A percentile compares a stretch with the other conserved stretches of the same genome.
phyloP scores from a whole-genome alignment of 352 stramenopile species.

The Globisporangium sylvaticum region DNA sequence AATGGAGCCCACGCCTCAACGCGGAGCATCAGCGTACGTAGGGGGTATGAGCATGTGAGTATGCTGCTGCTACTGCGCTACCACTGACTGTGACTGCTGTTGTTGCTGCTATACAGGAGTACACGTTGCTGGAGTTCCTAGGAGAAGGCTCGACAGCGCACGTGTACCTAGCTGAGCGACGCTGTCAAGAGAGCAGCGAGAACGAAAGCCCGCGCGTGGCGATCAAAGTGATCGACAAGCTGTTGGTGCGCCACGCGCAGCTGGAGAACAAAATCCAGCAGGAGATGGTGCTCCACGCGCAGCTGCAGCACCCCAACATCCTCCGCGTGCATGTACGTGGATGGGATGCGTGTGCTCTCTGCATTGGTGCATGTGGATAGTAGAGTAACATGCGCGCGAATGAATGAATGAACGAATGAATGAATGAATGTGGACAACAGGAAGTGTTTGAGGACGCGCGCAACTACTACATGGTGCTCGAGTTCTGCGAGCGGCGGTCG shows the following conservation, averaged over 20 bases:
- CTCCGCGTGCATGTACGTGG: constrained; percentile 87
- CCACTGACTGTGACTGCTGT: background rate
- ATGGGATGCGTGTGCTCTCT: background rate
- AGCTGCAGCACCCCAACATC: constrained; percentile 97
- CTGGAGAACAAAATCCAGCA: constrained; percentile 58
- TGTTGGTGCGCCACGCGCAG: constrained; percentile 53
- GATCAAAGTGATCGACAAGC: constrained; percentile 84
- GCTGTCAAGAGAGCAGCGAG: background rate
- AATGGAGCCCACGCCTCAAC: background rate
- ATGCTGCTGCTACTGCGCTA: background rate
- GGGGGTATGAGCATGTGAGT: background rate
- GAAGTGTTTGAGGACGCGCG: constrained; percentile 71
- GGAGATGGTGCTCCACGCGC: constrained; percentile 67
- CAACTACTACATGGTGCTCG: constrained; percentile 76
- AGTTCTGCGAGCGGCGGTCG: constrained; percentile 53
- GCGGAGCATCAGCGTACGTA: constrained; percentile 12
- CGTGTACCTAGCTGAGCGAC: constrained; percentile 56
- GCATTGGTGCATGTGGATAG: too few relatives aligned
- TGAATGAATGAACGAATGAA: background rate
- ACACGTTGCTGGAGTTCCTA: constrained; percentile 66
- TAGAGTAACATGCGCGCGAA: background rate
- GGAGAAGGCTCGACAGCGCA: constrained; percentile 73
- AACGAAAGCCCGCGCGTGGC: constrained; percentile 35
- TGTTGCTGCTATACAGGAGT: constrained; percentile 34
- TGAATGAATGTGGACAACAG: background rate